phyloP scores from a whole-genome alignment of 2,329 filamentous ascomycete genomes.

The Penicillium sp. region DNA sequence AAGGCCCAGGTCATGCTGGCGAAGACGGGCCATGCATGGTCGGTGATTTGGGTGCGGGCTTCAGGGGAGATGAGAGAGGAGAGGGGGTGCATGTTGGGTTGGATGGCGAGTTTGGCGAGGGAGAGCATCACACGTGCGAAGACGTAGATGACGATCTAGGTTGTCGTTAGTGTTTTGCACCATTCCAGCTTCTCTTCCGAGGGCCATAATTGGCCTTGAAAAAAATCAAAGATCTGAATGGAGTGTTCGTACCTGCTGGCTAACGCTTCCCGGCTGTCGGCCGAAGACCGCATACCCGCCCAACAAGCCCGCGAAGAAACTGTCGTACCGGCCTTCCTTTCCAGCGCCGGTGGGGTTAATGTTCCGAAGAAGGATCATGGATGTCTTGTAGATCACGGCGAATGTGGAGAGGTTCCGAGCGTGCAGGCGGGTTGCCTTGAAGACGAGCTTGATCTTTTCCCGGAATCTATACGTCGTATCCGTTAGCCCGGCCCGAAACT shows the following conservation, averaged over 20 bases:
- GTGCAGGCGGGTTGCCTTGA: constrained; percentile 85
- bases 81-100: constrained; percentile 50
- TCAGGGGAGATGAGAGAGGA: constrained; percentile 45
- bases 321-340: constrained; percentile 71
- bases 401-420: constrained; percentile 90
- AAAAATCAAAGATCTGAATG: not conserved
- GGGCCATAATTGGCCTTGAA: too few species aligned
- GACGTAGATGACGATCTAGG: constrained; percentile 91
- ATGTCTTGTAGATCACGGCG: constrained; percentile 82
- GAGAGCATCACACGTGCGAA: constrained; percentile 88
- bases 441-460: constrained; percentile 73
- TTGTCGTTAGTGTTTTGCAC: constrained; percentile 5
- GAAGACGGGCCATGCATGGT: constrained; percentile 88
- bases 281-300: constrained; percentile 95
- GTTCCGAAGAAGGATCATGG: constrained; percentile 71
- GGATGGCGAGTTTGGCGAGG: constrained; percentile 77
- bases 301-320: constrained; percentile 79
- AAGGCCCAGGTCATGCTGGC: constrained; percentile 85
- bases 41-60: constrained; percentile 52
- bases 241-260: constrained; percentile 61
- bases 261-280: constrained; percentile 73
- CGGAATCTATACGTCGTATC: constrained; percentile 52
- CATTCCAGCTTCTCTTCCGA: too few species aligned
- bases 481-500: constrained; percentile 16
- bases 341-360: constrained; percentile 44